Base-by-base conservation (phyloP, 2,329 filamentous ascomycete species). In the Lachnellula hyalina region DNA sequence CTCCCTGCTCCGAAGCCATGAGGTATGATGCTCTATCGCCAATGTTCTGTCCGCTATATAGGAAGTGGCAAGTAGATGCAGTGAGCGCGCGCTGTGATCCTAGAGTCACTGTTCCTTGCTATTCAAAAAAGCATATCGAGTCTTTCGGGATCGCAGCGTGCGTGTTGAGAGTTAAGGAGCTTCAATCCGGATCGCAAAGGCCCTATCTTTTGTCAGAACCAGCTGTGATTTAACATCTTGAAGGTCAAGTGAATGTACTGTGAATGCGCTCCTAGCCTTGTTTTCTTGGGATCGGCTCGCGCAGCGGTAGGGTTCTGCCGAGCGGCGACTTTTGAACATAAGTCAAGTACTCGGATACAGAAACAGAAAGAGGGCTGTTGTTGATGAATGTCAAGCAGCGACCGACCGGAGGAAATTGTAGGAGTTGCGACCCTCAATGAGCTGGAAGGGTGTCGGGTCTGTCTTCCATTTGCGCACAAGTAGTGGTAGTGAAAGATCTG, bases 1-100 rank as follows among this genome's bases (percentile, higher is more conserved):
- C 48, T 32, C 54, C 58, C 62, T 65, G 63, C 53, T 68, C 61
- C 35, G 67, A 64, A 48, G 63, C 66, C 67, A 69, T 69, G 60
- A 60, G 60, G 54, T 47, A 44, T 42, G 47, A 38, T 50, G 38
- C 51, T 54, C 47, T 41, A 32, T 32, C 28, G 28, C 28, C 28
- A 32, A 32, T 32, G n/a, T 11, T 44, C 19, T 23, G 12, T 11
- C 19, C 7, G 21, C 19, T 44, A 23, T 17, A 23, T 44, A 21
- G 5, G n/a, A 19, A 6, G 17, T 21, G 11, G 21, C 4, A 19
- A 21, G 17, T 44, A 12, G 19, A 44, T 17, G 19, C 14, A 25
- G n/a, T 23, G 19, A 35, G 28, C n/a, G 47, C 25, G 36, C 47
- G 47, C 23, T 42, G 53, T 55, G 55, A 58, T 57, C 54, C 50